phyloP scores from a whole-genome alignment of 2,329 filamentous ascomycete species.

The Colletotrichum karsti region DNA sequence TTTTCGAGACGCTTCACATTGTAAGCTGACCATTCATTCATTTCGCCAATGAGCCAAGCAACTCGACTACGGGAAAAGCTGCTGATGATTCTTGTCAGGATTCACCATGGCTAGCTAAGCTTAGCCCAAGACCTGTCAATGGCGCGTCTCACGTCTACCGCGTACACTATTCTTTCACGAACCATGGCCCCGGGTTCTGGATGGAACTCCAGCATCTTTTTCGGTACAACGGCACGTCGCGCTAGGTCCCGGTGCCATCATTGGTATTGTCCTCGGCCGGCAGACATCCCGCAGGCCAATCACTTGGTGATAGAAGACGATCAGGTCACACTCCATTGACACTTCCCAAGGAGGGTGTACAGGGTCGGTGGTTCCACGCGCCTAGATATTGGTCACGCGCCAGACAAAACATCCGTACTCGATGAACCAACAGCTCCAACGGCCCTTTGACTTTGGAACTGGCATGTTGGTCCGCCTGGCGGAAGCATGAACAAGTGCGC shows the following conservation, averaged over 20 bases:
- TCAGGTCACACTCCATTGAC: not conserved
- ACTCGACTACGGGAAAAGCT: not conserved
- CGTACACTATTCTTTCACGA: not conserved
- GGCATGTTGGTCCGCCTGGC: too few species aligned
- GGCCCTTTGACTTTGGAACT: too few species aligned
- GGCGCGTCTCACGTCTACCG: not conserved
- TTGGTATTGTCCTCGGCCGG: not conserved
- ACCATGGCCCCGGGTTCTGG: constrained; percentile 8
- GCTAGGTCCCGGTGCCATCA: not conserved
- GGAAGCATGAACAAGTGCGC: too few species aligned
- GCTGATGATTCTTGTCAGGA: not conserved
- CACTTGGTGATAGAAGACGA: not conserved
- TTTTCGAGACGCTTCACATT: not conserved
- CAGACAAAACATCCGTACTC: not conserved
- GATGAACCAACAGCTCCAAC: too few species aligned
- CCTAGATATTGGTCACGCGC: not conserved
- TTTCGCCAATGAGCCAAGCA: too few species aligned
- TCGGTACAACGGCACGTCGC: not conserved
- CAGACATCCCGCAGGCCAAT: not conserved
- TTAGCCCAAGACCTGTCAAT: not conserved
- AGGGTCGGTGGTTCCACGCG: not conserved
- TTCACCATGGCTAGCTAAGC: not conserved
- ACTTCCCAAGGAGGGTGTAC: not conserved
- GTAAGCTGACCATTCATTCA: not conserved
- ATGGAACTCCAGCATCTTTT: not conserved